phyloP scores from a whole-genome alignment of 192 early-diverging fungal genomes.

The Borealophlyctis nickersoniae region DNA sequence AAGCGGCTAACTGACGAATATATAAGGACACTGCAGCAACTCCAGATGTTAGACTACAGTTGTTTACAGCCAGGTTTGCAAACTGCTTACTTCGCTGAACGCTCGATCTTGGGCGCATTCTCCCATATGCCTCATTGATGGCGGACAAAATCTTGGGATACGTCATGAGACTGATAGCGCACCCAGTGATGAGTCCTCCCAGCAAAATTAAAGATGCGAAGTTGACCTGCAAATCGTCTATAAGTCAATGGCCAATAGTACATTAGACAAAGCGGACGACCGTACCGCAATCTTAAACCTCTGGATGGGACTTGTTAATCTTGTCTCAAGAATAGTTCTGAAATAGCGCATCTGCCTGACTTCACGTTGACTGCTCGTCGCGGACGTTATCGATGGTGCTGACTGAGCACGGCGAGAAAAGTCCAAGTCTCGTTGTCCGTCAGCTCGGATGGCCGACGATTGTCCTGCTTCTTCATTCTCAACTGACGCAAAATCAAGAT shows the following conservation, averaged over 20 bases:
- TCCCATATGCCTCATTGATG: constrained; percentile 7
- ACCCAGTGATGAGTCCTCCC: constrained; percentile 9
- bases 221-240: too few species aligned
- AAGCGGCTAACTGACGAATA: background rate
- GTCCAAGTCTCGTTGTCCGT: too few species aligned
- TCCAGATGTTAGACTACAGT: too few species aligned
- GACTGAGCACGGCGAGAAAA: background rate
- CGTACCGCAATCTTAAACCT: background rate
- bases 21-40: background rate
- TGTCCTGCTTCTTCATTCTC: background rate
- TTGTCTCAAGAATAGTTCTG: background rate
- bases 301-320: background rate
- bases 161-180: constrained; percentile 9
- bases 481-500: too few species aligned
- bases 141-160: constrained; percentile 10
- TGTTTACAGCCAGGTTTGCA: too few species aligned
- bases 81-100: constrained; percentile 9
- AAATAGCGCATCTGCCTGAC: background rate
- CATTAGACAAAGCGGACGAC: too few species aligned
- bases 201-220: background rate
- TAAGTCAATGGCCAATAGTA: too few species aligned
- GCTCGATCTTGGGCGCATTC: background rate
- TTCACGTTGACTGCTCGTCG: background rate
- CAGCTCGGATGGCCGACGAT: background rate
- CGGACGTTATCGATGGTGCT: background rate